Evolutionary conservation across 2,329 filamentous ascomycete species (phyloP).

Genomic region (Curvularia verruculosa): DNA sequence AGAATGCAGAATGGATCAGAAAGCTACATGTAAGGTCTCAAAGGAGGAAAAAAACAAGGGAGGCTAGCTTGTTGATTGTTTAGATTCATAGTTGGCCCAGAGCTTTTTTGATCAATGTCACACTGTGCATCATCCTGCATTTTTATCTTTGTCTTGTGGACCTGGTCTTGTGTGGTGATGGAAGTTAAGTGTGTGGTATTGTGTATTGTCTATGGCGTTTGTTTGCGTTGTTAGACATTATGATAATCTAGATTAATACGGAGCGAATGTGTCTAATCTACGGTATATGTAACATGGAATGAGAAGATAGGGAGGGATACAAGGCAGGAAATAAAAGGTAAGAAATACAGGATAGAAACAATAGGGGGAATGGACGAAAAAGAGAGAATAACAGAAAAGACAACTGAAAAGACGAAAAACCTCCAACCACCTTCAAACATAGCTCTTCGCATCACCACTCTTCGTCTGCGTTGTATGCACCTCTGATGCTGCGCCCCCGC

Average conservation of each 20-base stretch:
- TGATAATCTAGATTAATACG: not conserved
- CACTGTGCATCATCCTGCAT: not conserved
- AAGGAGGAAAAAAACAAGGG: not conserved
- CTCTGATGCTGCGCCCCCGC: not conserved
- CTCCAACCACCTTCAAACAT: not conserved
- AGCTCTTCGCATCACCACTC: not conserved
- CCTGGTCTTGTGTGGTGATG: not conserved
- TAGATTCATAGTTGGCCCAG: slow-evolving; percentile 3
- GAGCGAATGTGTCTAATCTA: not conserved
- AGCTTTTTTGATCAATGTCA: slow-evolving; percentile 3
- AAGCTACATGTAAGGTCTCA: not conserved
- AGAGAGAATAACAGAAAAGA: too few species aligned
- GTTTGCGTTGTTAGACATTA: not conserved
- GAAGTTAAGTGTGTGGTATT: not conserved
- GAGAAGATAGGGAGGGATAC: too few species aligned
- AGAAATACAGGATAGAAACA: too few species aligned
- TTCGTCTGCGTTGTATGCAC: not conserved
- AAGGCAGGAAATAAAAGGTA: too few species aligned
- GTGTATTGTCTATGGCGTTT: not conserved
- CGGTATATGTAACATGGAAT: too few species aligned
- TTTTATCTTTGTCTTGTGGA: not conserved
- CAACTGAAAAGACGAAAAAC: not conserved
- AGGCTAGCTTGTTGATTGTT: slow-evolving; percentile 8
- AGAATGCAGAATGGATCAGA: slow-evolving; percentile 1
- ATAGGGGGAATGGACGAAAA: too few species aligned